Evolutionary conservation across 441 rosid species (phyloP), one percentile per base, ranked within the genome.

Genomic region (Pelargonium citronellum): DNA sequence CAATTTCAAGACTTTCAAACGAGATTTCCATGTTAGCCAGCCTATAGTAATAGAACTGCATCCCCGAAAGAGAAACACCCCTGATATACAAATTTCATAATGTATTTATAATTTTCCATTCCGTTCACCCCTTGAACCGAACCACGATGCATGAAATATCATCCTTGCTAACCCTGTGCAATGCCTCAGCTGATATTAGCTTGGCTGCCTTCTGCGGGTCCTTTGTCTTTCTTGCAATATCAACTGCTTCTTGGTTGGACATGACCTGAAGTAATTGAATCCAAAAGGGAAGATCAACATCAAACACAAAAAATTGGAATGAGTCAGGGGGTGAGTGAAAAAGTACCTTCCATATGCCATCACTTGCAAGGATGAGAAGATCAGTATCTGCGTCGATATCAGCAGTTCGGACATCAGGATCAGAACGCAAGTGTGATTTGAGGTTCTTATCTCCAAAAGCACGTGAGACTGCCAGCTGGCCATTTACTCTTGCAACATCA

Each of bases 101-200:
- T 37, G 41, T 37, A 37, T 6, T 55, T 17, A 16, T 17, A 55
- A 20, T 17, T 55, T 5, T 64, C 15, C 16, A 27, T 30, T 4
- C 1, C 10, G 11, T 78, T 73, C 64, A 82, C 24, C 75, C 74
- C 75, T 70, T 74, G 74, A 85, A 79, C 41, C 88, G 80, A 64
- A 85, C 85, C 13, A 85, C 89, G 27, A 85, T 57, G 78, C 89
- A 85, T 51, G 89, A 85, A 67, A 85, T 85, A 73, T 85, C 89
- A 66, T 85, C 89, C 75, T 85, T 85, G 58, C 89, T 83, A 15
- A 80, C 85, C 67, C 79, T 76, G 15, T 80, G 71, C 73, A 85
- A 47, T 4, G 89, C 84, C 75, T 81, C 84, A 0, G 77, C 72
- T 7, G 65, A 61, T 0, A 85, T 79, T 64, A 66, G 72, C 77